Base-by-base conservation (phyloP, 1,139 yeast species). In the Candida frijolesensis region DNA sequence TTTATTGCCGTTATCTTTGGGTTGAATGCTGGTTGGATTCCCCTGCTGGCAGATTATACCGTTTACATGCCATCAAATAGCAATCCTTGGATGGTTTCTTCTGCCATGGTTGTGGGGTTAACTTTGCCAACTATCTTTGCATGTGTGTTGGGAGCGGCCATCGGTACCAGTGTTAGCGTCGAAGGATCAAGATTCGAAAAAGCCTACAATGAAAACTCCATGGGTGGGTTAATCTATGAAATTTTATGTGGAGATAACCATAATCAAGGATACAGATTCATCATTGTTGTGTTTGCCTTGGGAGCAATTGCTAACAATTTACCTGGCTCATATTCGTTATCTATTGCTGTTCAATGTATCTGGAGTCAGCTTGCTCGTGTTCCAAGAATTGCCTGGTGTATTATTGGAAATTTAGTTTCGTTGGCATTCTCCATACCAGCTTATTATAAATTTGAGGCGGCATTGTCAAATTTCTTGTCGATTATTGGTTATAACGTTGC, bases 391-490 rank as follows among this genome's bases (percentile, higher is more conserved):
- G 63, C 63, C 12, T 68, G 72, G 71, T 68, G 70, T 55, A 44
- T 67, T 10, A 43, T 61, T 25, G 72, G 72, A 2, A 67, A 67
- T 48, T 60, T 62, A 46, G 59, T 66, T 5, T 61, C 71, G 1
- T 58, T 68, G 43, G 72, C 62, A 3, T 60, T 68, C 41, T 58
- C 68, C 15, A 68, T 68, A 41, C 72, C 72, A 6, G 72, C 71
- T 3, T 68, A 67, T 53, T 68, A 68, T 52, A 61, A 60, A 15
- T 68, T 68, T 51, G 63, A 56, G 25, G 61, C 54, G 10, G 59
- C 70, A 18, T 67, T 68, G 68, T 56, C 64, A 9, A 65, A 67
- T 52, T 68, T 68, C 53, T 57, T 68, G 55, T 63, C 67, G 18
- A 66, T 68, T 45, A 61, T 68, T 39, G 60, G 69, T 12, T 68